Evolutionary conservation across 1,284 basidiomycete species (phyloP), one percentile per base, ranked within the genome.

Genomic region (Sporisorium reilianum): DNA sequence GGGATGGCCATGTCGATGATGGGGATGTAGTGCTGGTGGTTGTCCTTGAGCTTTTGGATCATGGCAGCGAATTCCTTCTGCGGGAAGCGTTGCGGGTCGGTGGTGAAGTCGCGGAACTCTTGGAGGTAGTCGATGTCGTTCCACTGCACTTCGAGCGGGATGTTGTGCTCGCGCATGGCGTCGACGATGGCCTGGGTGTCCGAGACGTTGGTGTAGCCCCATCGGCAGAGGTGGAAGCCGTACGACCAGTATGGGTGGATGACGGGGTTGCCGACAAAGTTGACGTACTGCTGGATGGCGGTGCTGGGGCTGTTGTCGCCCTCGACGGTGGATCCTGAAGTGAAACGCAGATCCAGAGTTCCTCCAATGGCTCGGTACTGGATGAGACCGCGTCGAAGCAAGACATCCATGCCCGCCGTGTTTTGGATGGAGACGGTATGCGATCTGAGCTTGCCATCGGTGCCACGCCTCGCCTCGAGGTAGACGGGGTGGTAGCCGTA

Each of bases 61-160:
- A 92, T 91, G n/a, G 80, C 81, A n/a, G 86, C 85, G 73, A 91
- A 86, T 65, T 91, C 89, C 12, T 88, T 87, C 6, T 80, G 85
- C 7, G 90, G 89, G 86, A 89, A 92, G 40, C 87, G 88, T 25
- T 89, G 87, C 14, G 90, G 90, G 79, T 91, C 90, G 12, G 88
- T 86, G 9, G 91, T 91, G 74, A 92, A 91, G 83, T 91, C 90
- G 9, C 90, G 87, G 52, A 88, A 86, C 28, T 89, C 88, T 71
- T 91, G 89, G 34, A 79, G 36, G 57, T 91, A 76, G 84, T 92
- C 91, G 66, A 92, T 91, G 75, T 92, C 91, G 77, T 90, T 91
- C 91, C 91, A 92, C 89, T 91, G 90, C 0, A 89, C 90, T 82
- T 91, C 90, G 4, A 91, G 87, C 4, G 91, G 91, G 55, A 91